A percentile compares a stretch with the other conserved stretches of the same genome.
phyloP scores from a whole-genome alignment of 352 stramenopile species.

The Globisporangium parvum region DNA sequence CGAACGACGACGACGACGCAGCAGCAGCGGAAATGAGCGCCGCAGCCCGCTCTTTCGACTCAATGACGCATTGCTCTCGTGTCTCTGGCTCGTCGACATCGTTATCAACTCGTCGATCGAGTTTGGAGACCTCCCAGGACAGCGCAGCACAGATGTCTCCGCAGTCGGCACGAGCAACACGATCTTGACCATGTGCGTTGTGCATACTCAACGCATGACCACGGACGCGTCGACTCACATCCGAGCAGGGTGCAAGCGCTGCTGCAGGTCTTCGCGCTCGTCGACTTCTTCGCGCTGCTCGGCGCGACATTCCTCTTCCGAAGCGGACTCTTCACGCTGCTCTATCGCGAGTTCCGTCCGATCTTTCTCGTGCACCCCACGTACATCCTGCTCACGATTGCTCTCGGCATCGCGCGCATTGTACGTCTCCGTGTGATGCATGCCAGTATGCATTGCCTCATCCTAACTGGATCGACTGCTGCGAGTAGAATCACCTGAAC shows the following conservation, averaged over 20 bases:
- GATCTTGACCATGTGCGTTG: constrained; percentile 50
- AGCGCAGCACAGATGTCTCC: constrained; percentile 6
- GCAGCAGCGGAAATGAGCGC: background rate
- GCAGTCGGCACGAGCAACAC: constrained; percentile 19
- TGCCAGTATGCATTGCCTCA: background rate
- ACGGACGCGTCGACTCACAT: background rate
- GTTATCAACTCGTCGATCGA: constrained; percentile 56
- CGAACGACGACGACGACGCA: background rate
- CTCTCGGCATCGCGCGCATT: constrained; percentile 28
- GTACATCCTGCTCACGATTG: constrained; percentile 49
- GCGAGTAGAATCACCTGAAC: constrained; percentile 25
- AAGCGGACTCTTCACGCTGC: constrained; percentile 53
- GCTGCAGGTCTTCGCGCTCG: constrained; percentile 48
- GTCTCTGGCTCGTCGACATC: constrained; percentile 49
- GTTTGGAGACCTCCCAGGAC: constrained; percentile 41
- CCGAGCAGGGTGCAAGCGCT: constrained; percentile 43
- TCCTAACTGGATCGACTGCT: background rate
- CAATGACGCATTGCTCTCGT: constrained; percentile 30
- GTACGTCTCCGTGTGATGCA: constrained; percentile 12
- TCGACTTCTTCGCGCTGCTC: constrained; percentile 54
- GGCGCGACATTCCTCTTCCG: constrained; percentile 67
- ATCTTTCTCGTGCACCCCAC: constrained; percentile 36
- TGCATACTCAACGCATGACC: background rate
- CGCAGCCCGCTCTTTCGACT: constrained; percentile 32
- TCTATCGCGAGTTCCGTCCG: constrained; percentile 47